phyloP scores from a whole-genome alignment of 768 basidiomycete species.

The Trametes elegans region DNA sequence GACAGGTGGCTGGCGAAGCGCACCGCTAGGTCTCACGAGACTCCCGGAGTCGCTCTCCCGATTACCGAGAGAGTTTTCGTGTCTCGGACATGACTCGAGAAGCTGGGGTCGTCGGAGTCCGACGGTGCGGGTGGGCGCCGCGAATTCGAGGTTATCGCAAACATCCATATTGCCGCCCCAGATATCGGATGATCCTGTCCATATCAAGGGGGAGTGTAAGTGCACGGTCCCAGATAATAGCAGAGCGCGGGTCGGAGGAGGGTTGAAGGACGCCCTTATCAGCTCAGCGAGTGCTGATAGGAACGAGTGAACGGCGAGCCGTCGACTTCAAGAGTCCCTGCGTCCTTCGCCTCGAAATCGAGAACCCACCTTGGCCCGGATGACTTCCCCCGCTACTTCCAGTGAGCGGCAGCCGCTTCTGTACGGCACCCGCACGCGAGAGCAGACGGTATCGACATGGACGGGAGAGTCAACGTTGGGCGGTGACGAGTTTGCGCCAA shows the following conservation, averaged over 20 bases:
- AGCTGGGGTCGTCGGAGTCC: too few species aligned
- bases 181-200: background rate
- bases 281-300: too few species aligned
- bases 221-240: background rate
- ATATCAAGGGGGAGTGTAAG: background rate
- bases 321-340: too few species aligned
- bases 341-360: too few species aligned
- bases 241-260: background rate
- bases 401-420: conserved; percentile 25
- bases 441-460: background rate
- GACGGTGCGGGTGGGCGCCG: too few species aligned
- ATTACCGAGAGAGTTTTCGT: too few species aligned
- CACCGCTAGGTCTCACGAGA: too few species aligned
- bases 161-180: background rate
- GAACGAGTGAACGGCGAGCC: too few species aligned
- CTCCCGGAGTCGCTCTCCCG: too few species aligned
- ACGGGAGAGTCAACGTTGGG: background rate
- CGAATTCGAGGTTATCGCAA: too few species aligned
- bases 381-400: background rate
- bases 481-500: background rate
- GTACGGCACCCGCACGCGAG: background rate
- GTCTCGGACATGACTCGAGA: too few species aligned
- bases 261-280: background rate
- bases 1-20: too few species aligned
- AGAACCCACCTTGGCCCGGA: background rate